Base-by-base conservation (phyloP, 495 filamentous ascomycete genomes). In the Parathielavia hyrcaniae region DNA sequence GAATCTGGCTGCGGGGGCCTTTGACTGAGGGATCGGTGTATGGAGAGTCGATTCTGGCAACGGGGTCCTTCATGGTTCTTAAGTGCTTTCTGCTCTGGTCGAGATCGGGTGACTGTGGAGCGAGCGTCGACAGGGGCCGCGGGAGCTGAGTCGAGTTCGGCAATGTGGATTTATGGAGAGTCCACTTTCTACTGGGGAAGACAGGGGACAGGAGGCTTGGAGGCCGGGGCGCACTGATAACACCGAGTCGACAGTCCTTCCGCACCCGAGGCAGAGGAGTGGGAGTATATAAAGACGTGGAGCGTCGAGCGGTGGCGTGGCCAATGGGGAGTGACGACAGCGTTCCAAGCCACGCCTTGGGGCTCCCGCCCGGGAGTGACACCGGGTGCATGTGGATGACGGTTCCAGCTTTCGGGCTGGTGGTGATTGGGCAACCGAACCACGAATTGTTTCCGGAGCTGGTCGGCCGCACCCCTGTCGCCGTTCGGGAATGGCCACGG, bases 31-130 rank as follows among this genome's bases (percentile, higher is more conserved):
- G 76, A 72, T 78, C 70, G 49, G 63, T 69, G 69, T 79, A 78
- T 61, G 75, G 76, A 73, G 77, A 79, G 65, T 70, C 63, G 22
- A 73, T 74, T 68, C 76, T 72, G 49, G 61, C 61, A 61, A 77
- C 71, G 70, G 77, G 77, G 71, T 76, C 70, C 67, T 64, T 67
- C 72, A 77, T 79, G 70, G 71, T 76, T 73, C 69, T 78, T 77
- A 76, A 70, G 60, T 65, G 57, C 47, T 61, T 67, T 55, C 41
- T 32, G 59, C 40, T 17, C 39, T 22, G 57, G 48, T 55, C 44
- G 44, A 47, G 38, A 44, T 19, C 44, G 61, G 57, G 40, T 53
- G 52, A 19, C 53, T 57, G 59, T 44, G 63, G 57, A 57, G 56
- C 56, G 65, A 51, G 52, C 50, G 65, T 54, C 49, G 55, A 60